Evolutionary conservation across 345 rosid species (phyloP).

Genomic region (Rhizophora apiculata): DNA sequence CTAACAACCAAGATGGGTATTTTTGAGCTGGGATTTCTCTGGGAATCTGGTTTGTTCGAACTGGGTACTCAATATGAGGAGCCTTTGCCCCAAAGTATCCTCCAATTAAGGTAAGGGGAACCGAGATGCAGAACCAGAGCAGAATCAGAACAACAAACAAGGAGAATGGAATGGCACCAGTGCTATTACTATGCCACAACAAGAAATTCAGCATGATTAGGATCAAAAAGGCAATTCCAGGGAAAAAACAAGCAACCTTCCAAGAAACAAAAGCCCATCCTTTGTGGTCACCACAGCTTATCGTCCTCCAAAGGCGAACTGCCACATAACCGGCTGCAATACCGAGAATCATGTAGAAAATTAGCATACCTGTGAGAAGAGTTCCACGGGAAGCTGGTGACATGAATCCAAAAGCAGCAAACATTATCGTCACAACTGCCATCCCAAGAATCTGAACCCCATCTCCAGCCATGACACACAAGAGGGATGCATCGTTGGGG

Average conservation of each 20-base stretch:
- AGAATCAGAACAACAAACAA: conserved; percentile 46
- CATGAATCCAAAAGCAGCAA: conserved; percentile 78
- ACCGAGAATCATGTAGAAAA: conserved; percentile 69
- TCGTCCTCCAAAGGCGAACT: conserved; percentile 69
- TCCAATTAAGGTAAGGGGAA: conserved; percentile 65
- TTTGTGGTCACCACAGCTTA: conserved; percentile 49
- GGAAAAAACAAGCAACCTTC: conserved; percentile 72
- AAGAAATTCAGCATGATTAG: conserved; percentile 56
- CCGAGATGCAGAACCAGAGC: conserved; percentile 68
- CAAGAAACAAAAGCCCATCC: conserved; percentile 68
- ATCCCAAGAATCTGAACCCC: conserved; percentile 78
- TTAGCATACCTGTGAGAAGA: conserved; percentile 64
- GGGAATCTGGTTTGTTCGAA: conserved; percentile 74
- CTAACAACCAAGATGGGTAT: conserved; percentile 74
- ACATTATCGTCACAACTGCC: conserved; percentile 64
- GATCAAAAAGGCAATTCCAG: conserved; percentile 63
- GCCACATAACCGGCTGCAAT: conserved; percentile 68
- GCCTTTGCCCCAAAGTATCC: conserved; percentile 65
- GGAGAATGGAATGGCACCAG: conserved; percentile 71
- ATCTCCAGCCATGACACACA: conserved; percentile 69
- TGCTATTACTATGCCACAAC: conserved; percentile 63
- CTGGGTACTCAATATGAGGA: conserved; percentile 65
- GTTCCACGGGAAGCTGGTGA: conserved; percentile 79
- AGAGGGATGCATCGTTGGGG: conserved; percentile 49
- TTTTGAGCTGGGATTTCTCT: conserved; percentile 69